Evolutionary conservation across 768 basidiomycete genomes (phyloP).

Genomic region (Termitomyces bulborhizus): DNA sequence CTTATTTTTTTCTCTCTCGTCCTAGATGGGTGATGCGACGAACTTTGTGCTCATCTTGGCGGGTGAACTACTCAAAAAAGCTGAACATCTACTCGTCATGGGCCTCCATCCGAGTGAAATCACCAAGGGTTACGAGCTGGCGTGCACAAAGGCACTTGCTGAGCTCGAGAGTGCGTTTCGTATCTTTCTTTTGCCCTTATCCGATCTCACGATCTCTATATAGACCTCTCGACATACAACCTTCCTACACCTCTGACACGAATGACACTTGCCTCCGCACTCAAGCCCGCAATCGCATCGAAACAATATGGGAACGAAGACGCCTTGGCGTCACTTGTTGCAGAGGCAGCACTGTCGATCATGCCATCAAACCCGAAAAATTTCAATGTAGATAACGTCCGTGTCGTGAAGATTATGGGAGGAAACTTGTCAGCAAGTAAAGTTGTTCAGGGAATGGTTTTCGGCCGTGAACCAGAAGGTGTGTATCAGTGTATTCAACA

Average conservation of each 20-base stretch:
- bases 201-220: conserved; percentile 12
- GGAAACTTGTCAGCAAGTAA: conserved; percentile 78
- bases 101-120: conserved; percentile 96
- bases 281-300: conserved; percentile 90
- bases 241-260: conserved; percentile 69
- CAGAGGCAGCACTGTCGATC: conserved; percentile 87
- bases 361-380: conserved; percentile 86
- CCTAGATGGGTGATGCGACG: conserved; percentile 98
- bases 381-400: conserved; percentile 98
- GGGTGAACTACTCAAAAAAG: conserved; percentile 90
- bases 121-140: conserved; percentile 92
- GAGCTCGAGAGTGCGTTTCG: conserved; percentile 84
- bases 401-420: conserved; percentile 98
- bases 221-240: conserved; percentile 65
- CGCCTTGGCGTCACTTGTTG: conserved; percentile 72
- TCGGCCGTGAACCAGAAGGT: conserved; percentile 95
- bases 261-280: conserved; percentile 62
- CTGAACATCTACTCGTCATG: conserved; percentile 91
- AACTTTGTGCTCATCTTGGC: conserved; percentile 94
- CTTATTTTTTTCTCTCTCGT: neutral
- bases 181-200: neutral
- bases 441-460: conserved; percentile 97
- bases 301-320: conserved; percentile 97
- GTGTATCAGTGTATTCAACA: conserved; percentile 16
- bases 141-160: conserved; percentile 71